Conservation (phyloP, 2,329 filamentous ascomycete species). For the Scopulariopsis brevicaulis region DNA sequence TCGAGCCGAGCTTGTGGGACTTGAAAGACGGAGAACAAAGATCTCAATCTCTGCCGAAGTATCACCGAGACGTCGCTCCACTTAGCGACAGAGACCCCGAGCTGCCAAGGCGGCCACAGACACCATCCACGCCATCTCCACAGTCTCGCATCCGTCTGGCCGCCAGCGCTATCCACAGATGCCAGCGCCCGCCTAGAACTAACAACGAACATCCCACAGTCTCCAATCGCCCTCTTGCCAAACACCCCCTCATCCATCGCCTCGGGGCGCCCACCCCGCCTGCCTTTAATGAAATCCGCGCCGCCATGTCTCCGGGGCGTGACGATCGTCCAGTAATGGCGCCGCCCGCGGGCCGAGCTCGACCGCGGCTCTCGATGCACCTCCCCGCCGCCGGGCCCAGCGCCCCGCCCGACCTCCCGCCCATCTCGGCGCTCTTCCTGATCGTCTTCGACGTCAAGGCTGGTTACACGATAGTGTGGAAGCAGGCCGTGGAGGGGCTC, state of each 20-base stretch:
- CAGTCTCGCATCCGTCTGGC: neutral
- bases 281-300: neutral
- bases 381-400: conserved; percentile 11
- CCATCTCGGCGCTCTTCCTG: conserved; percentile 71
- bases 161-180: neutral
- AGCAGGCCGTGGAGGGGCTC: conserved; percentile 57
- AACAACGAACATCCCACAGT: neutral
- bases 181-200: neutral
- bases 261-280: neutral
- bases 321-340: neutral
- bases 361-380: neutral
- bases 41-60: neutral
- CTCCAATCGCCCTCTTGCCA: neutral
- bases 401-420: conserved; percentile 35
- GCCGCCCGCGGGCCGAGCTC: neutral
- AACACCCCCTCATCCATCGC: neutral
- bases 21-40: neutral
- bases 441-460: conserved; percentile 90
- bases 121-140: neutral
- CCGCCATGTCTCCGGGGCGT: neutral
- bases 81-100: neutral
- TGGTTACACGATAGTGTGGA: conserved; percentile 87
- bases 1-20: neutral
- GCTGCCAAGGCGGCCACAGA: neutral
- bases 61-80: neutral